phyloP scores from a whole-genome alignment of 2,329 filamentous ascomycete species.

The Cadophora malorum region DNA sequence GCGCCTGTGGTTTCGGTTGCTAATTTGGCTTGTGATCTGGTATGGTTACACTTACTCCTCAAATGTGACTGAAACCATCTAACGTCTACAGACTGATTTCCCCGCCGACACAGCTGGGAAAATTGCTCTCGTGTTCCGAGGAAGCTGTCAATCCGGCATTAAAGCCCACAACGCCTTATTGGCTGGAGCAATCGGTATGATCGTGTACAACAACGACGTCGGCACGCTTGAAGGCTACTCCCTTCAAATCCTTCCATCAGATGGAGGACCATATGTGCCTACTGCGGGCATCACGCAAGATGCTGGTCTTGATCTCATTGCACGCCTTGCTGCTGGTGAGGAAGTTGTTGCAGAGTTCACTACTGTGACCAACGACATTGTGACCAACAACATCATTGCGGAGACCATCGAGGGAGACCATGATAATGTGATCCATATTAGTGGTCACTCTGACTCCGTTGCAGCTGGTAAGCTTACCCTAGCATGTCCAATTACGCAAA shows the following conservation, averaged over 20 bases:
- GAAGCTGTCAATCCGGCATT: constrained; percentile 70
- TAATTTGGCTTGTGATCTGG: constrained; percentile 33
- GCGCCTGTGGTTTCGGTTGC: constrained; percentile 30
- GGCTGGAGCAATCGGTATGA: constrained; percentile 69
- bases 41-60: constrained; percentile 5
- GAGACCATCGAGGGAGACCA: constrained; percentile 64
- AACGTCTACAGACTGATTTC: constrained; percentile 57
- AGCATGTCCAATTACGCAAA: not conserved
- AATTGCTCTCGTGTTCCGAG: constrained; percentile 73
- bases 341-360: constrained; percentile 23
- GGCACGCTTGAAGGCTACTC: constrained; percentile 49
- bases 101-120: constrained; percentile 59
- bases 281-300: constrained; percentile 53
- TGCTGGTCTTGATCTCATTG: constrained; percentile 38
- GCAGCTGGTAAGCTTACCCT: constrained; percentile 51
- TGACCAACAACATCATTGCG: constrained; percentile 60
- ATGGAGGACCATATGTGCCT: constrained; percentile 49
- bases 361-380: constrained; percentile 17
- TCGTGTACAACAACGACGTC: constrained; percentile 73
- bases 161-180: constrained; percentile 72
- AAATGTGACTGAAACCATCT: not conserved
- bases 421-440: constrained; percentile 68
- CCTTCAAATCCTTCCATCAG: constrained; percentile 16
- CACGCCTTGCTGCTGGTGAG: constrained; percentile 23
- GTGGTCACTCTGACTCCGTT: constrained; percentile 67